Conservation (phyloP, 225 moss, liverwort and hornwort genomes). For the Bryum argenteum region DNA sequence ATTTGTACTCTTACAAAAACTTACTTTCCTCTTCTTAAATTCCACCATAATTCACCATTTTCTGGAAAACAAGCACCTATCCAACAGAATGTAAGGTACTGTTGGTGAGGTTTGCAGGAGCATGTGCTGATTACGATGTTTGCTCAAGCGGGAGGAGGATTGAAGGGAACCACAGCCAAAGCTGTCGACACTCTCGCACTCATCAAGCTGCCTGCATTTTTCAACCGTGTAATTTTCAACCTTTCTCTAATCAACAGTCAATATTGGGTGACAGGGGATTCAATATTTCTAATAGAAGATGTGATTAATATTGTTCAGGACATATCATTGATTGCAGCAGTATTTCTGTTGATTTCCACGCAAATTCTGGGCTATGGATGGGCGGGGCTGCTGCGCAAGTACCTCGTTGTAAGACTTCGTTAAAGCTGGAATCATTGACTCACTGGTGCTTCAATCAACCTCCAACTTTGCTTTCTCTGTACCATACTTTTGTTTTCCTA, state of each 20-base stretch:
- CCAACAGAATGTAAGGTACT: not conserved
- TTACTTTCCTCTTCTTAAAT: no score
- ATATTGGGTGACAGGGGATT: not conserved
- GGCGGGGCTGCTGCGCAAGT: conserved; percentile 69
- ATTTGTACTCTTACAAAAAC: no score
- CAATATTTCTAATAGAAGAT: not conserved
- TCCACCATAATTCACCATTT: not conserved
- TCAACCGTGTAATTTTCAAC: conserved; percentile 45
- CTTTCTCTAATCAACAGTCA: not conserved
- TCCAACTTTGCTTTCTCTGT: not conserved
- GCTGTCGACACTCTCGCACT: conserved; percentile 67
- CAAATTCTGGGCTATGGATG: conserved; percentile 70
- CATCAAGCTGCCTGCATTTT: conserved; percentile 63
- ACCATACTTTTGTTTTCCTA: not conserved
- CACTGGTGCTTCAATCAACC: not conserved
- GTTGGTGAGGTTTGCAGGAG: conserved; percentile 51
- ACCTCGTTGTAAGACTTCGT: conserved; percentile 55
- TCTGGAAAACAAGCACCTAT: not conserved
- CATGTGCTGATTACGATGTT: conserved; percentile 76
- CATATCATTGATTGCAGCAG: conserved; percentile 51
- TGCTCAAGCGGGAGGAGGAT: conserved; percentile 66
- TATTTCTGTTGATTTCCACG: conserved; percentile 60
- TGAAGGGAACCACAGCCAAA: conserved; percentile 61
- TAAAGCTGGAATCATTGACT: conserved; percentile 7
- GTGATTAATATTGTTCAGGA: conserved; percentile 33